Percentiles rank a stretch among this genome's conserved stretches.
Evolutionary conservation across 2,329 filamentous ascomycete species (phyloP).

Genomic region (Phyllosticta capitalensis): DNA sequence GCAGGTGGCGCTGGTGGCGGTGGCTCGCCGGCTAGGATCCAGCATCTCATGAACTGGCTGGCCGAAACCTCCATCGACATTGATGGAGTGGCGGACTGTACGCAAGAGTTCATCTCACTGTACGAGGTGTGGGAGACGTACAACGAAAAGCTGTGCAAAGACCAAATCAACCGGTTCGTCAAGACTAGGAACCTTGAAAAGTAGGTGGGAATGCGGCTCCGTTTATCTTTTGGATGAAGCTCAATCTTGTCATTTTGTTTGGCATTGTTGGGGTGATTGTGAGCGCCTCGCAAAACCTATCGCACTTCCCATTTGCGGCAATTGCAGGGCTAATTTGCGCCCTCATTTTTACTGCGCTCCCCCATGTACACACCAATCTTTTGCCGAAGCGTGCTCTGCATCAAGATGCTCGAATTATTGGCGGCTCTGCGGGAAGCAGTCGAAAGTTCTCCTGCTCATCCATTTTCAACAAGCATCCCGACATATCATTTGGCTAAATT

Average conservation of each 20-base stretch:
- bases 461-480: too few species aligned
- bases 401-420: background rate
- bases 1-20: conserved; percentile 9
- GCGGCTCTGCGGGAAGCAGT: background rate
- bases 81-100: conserved; percentile 75
- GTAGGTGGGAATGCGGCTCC: conserved; percentile 18
- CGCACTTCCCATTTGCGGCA: too few species aligned
- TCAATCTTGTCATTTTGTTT: background rate
- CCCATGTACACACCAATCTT: too few species aligned
- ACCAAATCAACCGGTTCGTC: conserved; percentile 52
- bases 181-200: conserved; percentile 51
- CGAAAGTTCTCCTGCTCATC: background rate
- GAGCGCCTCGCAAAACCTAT: background rate
- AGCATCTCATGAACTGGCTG: conserved; percentile 68
- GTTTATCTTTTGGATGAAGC: background rate
- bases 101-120: conserved; percentile 82
- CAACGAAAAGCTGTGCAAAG: conserved; percentile 55
- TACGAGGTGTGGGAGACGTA: conserved; percentile 68
- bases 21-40: conserved; percentile 44
- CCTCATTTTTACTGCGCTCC: too few species aligned
- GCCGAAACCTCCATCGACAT: conserved; percentile 81
- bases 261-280: background rate
- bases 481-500: too few species aligned
- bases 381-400: background rate
- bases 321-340: too few species aligned